These are phyloP conservation scores for thale cress (Arabidopsis thaliana) DNA, from an alignment of 345 rosid genomes.

Conservation along the genomic window DNA sequence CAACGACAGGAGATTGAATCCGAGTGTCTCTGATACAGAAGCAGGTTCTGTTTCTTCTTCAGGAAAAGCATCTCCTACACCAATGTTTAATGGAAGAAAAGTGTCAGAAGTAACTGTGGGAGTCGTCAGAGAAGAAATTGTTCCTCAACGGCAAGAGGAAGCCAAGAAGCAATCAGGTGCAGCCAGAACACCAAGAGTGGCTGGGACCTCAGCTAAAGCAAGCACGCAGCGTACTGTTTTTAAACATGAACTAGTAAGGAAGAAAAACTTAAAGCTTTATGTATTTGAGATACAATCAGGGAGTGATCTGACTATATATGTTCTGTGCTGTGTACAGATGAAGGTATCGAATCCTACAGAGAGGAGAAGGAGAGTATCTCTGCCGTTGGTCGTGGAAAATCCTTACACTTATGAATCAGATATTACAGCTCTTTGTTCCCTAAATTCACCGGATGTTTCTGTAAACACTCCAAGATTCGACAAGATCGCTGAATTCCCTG, in stretches of 20 bases:
- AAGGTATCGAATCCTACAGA: slow-evolving; percentile 49
- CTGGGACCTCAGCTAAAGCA: slow-evolving; percentile 49
- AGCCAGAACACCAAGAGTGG: slow-evolving; percentile 54
- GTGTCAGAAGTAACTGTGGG: slow-evolving; percentile 61
- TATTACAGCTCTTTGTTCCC: slow-evolving; percentile 40
- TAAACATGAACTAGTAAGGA: slow-evolving; percentile 48
- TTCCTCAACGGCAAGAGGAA: slow-evolving; percentile 40
- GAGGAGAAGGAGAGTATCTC: slow-evolving; percentile 69
- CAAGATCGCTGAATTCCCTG: slow-evolving; percentile 85
- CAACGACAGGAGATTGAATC: slow-evolving; percentile 74
- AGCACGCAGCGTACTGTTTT: slow-evolving; percentile 49
- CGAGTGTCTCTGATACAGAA: slow-evolving; percentile 64
- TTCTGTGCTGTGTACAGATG: slow-evolving; percentile 48
- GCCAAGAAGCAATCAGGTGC: slow-evolving; percentile 43
- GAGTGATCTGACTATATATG: slow-evolving; percentile 19
- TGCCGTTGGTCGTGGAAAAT: slow-evolving; percentile 59
- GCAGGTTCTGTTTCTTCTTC: slow-evolving; percentile 58
- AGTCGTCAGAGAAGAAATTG: slow-evolving; percentile 50
- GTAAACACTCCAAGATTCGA: slow-evolving; percentile 91
- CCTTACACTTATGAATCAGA: slow-evolving; percentile 47
- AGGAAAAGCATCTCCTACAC: slow-evolving; percentile 54
- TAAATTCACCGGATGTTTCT: slow-evolving; percentile 76
- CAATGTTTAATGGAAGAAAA: slow-evolving; percentile 50
- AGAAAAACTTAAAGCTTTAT: slow-evolving; percentile 9
- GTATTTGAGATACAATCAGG: slow-evolving; percentile 7